Base-by-base conservation (phyloP, 1,284 basidiomycete species). In the Sparassis latifolia region DNA sequence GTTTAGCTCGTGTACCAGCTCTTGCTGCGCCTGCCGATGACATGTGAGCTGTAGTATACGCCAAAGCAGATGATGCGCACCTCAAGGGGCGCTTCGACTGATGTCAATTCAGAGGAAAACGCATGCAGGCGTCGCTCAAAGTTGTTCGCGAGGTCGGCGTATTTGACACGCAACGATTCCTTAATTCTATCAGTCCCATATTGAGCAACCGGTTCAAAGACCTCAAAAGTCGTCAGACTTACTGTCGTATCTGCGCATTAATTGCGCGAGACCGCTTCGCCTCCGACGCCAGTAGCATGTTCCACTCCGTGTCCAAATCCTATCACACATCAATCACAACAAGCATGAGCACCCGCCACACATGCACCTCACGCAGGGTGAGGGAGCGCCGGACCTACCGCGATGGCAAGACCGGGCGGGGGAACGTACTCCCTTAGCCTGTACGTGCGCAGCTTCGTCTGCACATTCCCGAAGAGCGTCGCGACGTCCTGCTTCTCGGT, bases 381-480 rank as follows among this genome's bases (percentile, higher is more conserved):
- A 45, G 35, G 37, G 12, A 47, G 44, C 30, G 20, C 1, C 7
- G 29, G 38, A 69, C 78, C 43, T 55, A 83, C 82, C 47, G 76
- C 70, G 42, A 88, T 73, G 20, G 80, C 69, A 12, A 93, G 68
- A 1, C 89, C 92, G 6, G 70, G 65, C 3, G 83, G 81, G n/a
- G 94, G 92, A 20, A 86, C 75, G 68, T 95, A 97, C 59, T 89
- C 82, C 48, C 83, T 74, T 55, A 97, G 65, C 9, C 87, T 84
- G 70, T 98, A 98, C 10, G 95, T 98, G 65, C 80, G 82, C 55
- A 99, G 72, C 68, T 98, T 97, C 1, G 93, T 97, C 67, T 95
- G 91, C 37, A 99, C 88, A 63, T 97, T 97, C 3, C 89, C 86
- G 58, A 97, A 90, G 10, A 98, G 76, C 2, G 89, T 92, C 2